These are phyloP conservation scores for Tetracentron sinense DNA, from an alignment of 164 flowering plant genomes.

Conservation along the genomic window DNA sequence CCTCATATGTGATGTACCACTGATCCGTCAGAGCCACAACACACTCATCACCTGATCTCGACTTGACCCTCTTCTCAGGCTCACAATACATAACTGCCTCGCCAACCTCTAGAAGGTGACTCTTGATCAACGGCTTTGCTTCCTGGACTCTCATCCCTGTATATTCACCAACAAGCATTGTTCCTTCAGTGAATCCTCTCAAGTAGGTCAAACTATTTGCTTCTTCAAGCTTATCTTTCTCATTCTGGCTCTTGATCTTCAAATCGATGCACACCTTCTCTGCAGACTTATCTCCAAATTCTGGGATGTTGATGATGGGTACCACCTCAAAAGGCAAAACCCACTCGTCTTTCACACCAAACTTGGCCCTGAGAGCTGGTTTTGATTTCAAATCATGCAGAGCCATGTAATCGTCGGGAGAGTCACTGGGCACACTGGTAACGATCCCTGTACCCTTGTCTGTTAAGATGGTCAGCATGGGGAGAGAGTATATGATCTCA, in stretches of 20 bases:
- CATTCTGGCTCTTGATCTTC: slow-evolving; percentile 81
- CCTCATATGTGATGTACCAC: slow-evolving; percentile 88
- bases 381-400: slow-evolving; percentile 68
- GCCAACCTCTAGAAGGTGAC: slow-evolving; percentile 52
- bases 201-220: slow-evolving; percentile 70
- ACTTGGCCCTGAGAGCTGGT: slow-evolving; percentile 62
- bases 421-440: slow-evolving; percentile 92
- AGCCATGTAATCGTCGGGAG: slow-evolving; percentile 86
- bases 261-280: slow-evolving; percentile 65
- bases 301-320: slow-evolving; percentile 68
- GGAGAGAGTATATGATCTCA: slow-evolving; percentile 59
- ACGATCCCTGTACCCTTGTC: slow-evolving; percentile 89
- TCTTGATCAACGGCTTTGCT: slow-evolving; percentile 67
- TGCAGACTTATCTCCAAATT: slow-evolving; percentile 65
- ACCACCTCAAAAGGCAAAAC: slow-evolving; percentile 60
- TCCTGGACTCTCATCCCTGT: slow-evolving; percentile 74
- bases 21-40: slow-evolving; percentile 92
- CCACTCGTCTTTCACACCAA: slow-evolving; percentile 78
- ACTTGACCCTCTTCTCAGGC: slow-evolving; percentile 81
- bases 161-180: slow-evolving; percentile 66
- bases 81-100: slow-evolving; percentile 80
- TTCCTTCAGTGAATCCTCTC: slow-evolving; percentile 82
- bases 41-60: slow-evolving; percentile 93
- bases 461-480: slow-evolving; percentile 70
- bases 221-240: slow-evolving; percentile 69